Evolutionary conservation across 2,329 filamentous ascomycete species (phyloP), one percentile per base, ranked within the genome.

Genomic region (Aspergillus sp.): DNA sequence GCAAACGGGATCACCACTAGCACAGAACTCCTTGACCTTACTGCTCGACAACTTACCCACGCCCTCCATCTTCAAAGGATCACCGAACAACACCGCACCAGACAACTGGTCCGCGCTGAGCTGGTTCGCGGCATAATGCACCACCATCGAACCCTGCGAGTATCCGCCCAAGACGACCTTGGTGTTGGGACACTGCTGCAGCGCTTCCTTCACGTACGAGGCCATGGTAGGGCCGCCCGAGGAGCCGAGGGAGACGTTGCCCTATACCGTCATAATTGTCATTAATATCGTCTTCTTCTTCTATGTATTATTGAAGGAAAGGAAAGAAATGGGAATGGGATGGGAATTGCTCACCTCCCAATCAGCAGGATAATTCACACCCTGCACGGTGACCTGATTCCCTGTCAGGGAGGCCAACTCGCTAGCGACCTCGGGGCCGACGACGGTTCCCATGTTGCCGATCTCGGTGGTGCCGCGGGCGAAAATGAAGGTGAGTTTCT

Each of bases 1-100:
- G 60, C 84, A 86, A 5, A 86, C 83, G 8, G 79, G 72, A 63
- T 86, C 84, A 0, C 80, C 83, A 3, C 63, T 49, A 30, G 81
- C 78, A 61, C 84, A 86, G 39, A 81, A 78, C 19, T 82, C 80
- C 65, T 81, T 76, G 3, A 77, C 75, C 65, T 83, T 79, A 1
- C 71, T 72, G 27, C 70, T 66, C 5, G 73, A 63, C n/a, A 81
- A 73, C 62, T 79, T 75, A 32, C 73, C 70, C 8, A 76, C 74
- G 50, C 78, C 70, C 61, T 75, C 62, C 19, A 58, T 59, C 59
- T 77, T 77, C 64, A 81, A 75, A 2, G 81, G 82, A 59, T 83
- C 80, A 23, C 73, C 82, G 60, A 80, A 81, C 11, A 79, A 72
- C 6, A 81, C 73, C 2, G 78, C 79, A 7, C 73, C 78, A 0